These are phyloP conservation scores for Annulohypoxylon stygium DNA, from an alignment of 495 filamentous ascomycete species.

Conservation along the genomic window DNA sequence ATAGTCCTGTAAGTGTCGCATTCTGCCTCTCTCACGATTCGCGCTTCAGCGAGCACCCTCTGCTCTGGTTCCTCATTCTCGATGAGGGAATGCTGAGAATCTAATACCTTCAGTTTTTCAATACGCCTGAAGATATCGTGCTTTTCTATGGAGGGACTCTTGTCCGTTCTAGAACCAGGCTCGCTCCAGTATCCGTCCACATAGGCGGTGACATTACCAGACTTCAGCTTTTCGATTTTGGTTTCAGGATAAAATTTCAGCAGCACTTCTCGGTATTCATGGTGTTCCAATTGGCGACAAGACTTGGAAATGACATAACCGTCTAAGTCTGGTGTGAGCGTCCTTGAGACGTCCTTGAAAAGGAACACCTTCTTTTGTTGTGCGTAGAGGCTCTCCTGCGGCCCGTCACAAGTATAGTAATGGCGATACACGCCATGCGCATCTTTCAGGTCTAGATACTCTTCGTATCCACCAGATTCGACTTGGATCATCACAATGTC, in stretches of 20 bases:
- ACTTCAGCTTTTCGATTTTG: slow-evolving; percentile 23
- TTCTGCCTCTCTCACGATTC: slow-evolving; percentile 6
- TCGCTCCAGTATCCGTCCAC: slow-evolving; percentile 37
- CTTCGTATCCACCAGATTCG: background rate
- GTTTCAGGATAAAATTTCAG: slow-evolving; percentile 56
- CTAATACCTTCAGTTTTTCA: slow-evolving; percentile 7
- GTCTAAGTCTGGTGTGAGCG: slow-evolving; percentile 64
- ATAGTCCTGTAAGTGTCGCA: slow-evolving; percentile 23
- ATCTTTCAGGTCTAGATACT: background rate
- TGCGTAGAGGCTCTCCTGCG: slow-evolving; percentile 69
- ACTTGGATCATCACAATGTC: background rate
- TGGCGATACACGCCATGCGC: slow-evolving; percentile 69
- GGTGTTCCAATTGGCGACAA: slow-evolving; percentile 63
- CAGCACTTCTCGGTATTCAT: slow-evolving; percentile 64
- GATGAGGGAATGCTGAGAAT: background rate
- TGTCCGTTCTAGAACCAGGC: background rate
- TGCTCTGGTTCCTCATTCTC: background rate
- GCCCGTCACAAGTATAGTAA: slow-evolving; percentile 75
- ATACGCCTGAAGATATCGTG: background rate
- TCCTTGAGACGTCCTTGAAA: slow-evolving; percentile 72
- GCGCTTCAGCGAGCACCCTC: slow-evolving; percentile 20
- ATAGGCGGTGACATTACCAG: background rate
- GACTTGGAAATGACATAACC: slow-evolving; percentile 73
- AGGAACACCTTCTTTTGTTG: slow-evolving; percentile 66
- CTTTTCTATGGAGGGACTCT: background rate